phyloP scores from a whole-genome alignment of 306 rosid genomes.

The Datisca glomerata region DNA sequence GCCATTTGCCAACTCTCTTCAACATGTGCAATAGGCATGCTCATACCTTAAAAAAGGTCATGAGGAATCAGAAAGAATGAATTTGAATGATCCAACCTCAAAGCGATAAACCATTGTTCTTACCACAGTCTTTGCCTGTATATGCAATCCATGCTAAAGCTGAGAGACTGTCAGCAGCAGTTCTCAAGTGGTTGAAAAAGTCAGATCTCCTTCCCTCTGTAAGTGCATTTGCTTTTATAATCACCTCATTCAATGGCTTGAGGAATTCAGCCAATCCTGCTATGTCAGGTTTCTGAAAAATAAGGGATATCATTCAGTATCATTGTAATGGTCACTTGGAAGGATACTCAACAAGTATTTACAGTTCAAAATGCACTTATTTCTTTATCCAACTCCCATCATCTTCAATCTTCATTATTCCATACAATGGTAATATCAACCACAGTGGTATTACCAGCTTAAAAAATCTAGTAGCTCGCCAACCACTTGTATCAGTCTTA shows the following conservation, averaged over 20 bases:
- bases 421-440: too few species aligned
- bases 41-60: conserved; percentile 67
- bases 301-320: too few species aligned
- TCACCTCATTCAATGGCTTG: conserved; percentile 70
- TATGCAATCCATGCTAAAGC: conserved; percentile 94
- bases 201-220: conserved; percentile 84
- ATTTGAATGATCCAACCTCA: conserved; percentile 1
- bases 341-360: too few species aligned
- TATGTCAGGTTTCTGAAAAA: conserved; percentile 69
- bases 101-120: conserved; percentile 15
- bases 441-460: too few species aligned
- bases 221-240: conserved; percentile 41
- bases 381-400: too few species aligned
- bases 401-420: too few species aligned
- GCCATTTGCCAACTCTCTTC: conserved; percentile 99
- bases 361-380: too few species aligned
- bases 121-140: conserved; percentile 83
- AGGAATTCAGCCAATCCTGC: conserved; percentile 74
- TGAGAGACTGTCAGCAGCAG: conserved; percentile 87
- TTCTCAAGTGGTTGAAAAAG: conserved; percentile 79
- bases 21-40: conserved; percentile 95
- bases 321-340: too few species aligned
- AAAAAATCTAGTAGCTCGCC: too few species aligned
- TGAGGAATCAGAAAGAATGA: conserved; percentile 12
- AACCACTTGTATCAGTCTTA: too few species aligned